Percentiles rank a stretch among this genome's conserved stretches.
Evolutionary conservation across 805 yeast species (phyloP).

Genomic region (Middelhovenomyces tepae): DNA sequence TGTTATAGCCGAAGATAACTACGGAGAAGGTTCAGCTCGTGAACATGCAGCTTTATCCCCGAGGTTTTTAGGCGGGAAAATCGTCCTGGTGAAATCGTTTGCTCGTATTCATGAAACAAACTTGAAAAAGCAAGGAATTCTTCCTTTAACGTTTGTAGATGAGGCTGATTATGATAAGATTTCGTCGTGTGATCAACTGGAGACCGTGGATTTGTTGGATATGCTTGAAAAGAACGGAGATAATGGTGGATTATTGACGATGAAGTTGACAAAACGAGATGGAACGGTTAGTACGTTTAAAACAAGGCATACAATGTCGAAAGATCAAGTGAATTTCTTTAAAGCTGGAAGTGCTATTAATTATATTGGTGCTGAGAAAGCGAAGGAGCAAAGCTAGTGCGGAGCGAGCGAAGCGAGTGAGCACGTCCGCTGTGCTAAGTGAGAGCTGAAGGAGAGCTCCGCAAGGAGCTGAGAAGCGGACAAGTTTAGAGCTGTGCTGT

Average conservation of each 20-base stretch:
- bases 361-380: slow-evolving; percentile 57
- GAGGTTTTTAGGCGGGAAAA: slow-evolving; percentile 83
- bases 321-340: slow-evolving; percentile 92
- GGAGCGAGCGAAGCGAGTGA: no score
- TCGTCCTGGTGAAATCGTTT: slow-evolving; percentile 85
- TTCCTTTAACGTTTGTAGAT: slow-evolving; percentile 87
- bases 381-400: no score
- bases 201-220: slow-evolving; percentile 65
- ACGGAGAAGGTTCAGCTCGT: slow-evolving; percentile 99
- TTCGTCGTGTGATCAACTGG: slow-evolving; percentile 65
- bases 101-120: slow-evolving; percentile 98
- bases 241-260: slow-evolving; percentile 71
- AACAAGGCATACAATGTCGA: slow-evolving; percentile 93
- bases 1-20: slow-evolving; percentile 95
- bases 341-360: slow-evolving; percentile 97
- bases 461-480: no score
- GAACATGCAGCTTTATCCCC: slow-evolving; percentile 98
- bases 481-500: no score
- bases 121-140: slow-evolving; percentile 95
- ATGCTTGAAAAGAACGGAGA: slow-evolving; percentile 75
- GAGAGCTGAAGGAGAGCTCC: no score
- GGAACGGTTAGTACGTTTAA: slow-evolving; percentile 64
- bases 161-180: slow-evolving; percentile 82
- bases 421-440: no score
- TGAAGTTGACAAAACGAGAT: slow-evolving; percentile 64